These are phyloP conservation scores for Boechera retrofracta DNA, from an alignment of 345 rosid genomes.

Conservation along the genomic window DNA sequence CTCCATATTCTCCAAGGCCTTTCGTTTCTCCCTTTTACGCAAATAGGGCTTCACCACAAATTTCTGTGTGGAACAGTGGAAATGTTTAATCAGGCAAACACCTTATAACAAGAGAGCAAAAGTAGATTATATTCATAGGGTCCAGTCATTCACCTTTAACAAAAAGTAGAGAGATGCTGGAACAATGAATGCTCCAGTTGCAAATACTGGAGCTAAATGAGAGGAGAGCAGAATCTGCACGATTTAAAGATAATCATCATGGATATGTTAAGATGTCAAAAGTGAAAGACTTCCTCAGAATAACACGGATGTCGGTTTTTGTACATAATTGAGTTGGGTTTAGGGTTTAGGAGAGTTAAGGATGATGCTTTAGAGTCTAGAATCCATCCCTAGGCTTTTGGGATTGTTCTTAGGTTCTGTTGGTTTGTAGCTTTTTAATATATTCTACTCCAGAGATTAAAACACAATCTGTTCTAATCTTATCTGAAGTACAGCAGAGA, in stretches of 20 bases:
- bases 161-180: constrained; percentile 87
- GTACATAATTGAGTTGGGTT: neutral
- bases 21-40: constrained; percentile 68
- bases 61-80: constrained; percentile 55
- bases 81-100: constrained; percentile 21
- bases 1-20: constrained; percentile 71
- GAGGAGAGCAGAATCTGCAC: constrained; percentile 85
- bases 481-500: neutral
- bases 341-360: neutral
- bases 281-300: constrained; percentile 8
- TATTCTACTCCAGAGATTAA: constrained; percentile 18
- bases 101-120: constrained; percentile 3
- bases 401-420: neutral
- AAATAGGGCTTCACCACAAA: constrained; percentile 77
- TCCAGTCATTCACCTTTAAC: constrained; percentile 67
- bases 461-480: neutral
- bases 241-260: constrained; percentile 37
- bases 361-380: neutral
- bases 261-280: constrained; percentile 17
- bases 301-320: neutral
- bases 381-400: constrained; percentile 8
- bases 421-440: neutral
- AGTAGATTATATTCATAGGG: constrained; percentile 10
- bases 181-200: constrained; percentile 78
- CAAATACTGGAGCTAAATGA: constrained; percentile 62